These are phyloP conservation scores for Corinectria fuckeliana DNA, from an alignment of 2,329 filamentous ascomycete genomes.

Conservation along the genomic window DNA sequence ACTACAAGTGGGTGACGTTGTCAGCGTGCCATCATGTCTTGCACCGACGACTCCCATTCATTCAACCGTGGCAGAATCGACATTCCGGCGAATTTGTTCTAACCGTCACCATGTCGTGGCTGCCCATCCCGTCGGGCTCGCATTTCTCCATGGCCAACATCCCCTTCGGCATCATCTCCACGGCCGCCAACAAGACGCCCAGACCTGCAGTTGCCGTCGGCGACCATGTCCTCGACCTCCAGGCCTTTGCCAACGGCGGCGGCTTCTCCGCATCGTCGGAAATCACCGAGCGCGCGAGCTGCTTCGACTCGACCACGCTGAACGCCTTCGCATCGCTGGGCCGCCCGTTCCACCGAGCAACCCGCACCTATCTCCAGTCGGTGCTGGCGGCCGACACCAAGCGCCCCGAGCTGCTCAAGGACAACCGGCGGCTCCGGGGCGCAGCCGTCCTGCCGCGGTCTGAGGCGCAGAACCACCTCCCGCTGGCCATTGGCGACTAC, in stretches of 20 bases:
- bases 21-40: not conserved
- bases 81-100: not conserved
- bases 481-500: slow-evolving; percentile 81
- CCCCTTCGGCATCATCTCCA: slow-evolving; percentile 82
- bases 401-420: slow-evolving; percentile 41
- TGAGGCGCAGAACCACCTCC: slow-evolving; percentile 71
- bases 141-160: slow-evolving; percentile 71
- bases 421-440: slow-evolving; percentile 44
- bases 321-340: slow-evolving; percentile 59
- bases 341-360: slow-evolving; percentile 69
- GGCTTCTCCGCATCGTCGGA: slow-evolving; percentile 47
- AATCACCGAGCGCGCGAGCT: slow-evolving; percentile 33
- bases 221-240: slow-evolving; percentile 72
- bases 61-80: not conserved
- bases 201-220: slow-evolving; percentile 77
- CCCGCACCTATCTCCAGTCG: slow-evolving; percentile 73
- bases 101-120: slow-evolving; percentile 37
- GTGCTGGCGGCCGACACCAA: slow-evolving; percentile 62
- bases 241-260: slow-evolving; percentile 58
- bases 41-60: not conserved
- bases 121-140: slow-evolving; percentile 43
- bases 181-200: slow-evolving; percentile 58
- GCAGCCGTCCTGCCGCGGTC: slow-evolving; percentile 38
- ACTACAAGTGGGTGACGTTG: slow-evolving; percentile 8
- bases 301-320: slow-evolving; percentile 39